phyloP scores from a whole-genome alignment of 2,329 filamentous ascomycete species.

The Plectosphaerella sp. region DNA sequence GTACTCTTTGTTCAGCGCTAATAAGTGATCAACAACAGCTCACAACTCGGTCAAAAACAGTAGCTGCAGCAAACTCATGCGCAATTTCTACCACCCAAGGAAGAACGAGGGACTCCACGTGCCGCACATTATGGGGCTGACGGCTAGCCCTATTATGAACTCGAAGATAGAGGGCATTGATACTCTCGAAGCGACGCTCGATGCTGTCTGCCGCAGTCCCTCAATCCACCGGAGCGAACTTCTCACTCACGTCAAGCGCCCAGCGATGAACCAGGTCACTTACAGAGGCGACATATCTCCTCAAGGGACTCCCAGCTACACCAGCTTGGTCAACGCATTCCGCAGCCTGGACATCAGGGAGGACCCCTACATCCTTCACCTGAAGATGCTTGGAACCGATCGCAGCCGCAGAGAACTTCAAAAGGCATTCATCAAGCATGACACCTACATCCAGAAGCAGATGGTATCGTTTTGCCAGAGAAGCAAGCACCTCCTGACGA shows the following conservation, averaged over 20 bases:
- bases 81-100: conserved; percentile 58
- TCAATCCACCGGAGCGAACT: conserved; percentile 66
- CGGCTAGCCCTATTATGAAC: conserved; percentile 71
- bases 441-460: conserved; percentile 51
- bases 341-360: conserved; percentile 46
- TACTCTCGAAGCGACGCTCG: conserved; percentile 63
- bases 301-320: conserved; percentile 29
- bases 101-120: conserved; percentile 31
- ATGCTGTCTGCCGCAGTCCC: conserved; percentile 66
- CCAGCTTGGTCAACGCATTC: conserved; percentile 35
- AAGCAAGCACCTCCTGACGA: conserved; percentile 42
- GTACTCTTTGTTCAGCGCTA: too few relatives aligned
- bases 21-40: conserved; percentile 38
- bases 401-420: conserved; percentile 32
- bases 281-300: conserved; percentile 19
- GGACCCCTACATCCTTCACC: conserved; percentile 55
- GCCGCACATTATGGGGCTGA: conserved; percentile 73
- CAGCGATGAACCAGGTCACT: conserved; percentile 39
- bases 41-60: conserved; percentile 67
- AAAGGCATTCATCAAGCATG: conserved; percentile 32
- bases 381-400: conserved; percentile 37
- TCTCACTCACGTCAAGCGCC: conserved; percentile 62
- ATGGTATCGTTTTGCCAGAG: conserved; percentile 50
- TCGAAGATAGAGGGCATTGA: conserved; percentile 51
- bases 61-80: conserved; percentile 69